Conservation (phyloP, 2,329 filamentous ascomycete genomes). For the Uncinocarpus reesii region DNA sequence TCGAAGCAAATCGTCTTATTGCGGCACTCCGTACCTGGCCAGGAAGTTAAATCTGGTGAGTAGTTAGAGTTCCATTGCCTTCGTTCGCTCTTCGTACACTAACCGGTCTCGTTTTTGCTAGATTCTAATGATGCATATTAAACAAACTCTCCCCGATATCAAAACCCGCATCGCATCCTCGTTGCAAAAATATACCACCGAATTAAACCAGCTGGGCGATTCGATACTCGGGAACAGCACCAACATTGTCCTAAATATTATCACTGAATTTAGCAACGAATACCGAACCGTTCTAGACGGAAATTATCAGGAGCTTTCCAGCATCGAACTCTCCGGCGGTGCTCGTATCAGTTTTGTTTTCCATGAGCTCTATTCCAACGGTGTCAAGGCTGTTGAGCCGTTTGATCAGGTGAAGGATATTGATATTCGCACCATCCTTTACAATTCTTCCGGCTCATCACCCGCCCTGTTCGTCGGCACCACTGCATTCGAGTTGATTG, state of each 20-base stretch:
- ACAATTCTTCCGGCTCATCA: conserved; percentile 98
- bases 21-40: conserved; percentile 91
- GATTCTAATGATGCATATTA: conserved; percentile 99
- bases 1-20: conserved; percentile 96
- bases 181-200: conserved; percentile 77
- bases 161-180: conserved; percentile 93
- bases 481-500: conserved; percentile 94
- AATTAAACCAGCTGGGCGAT: conserved; percentile 74
- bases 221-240: conserved; percentile 92
- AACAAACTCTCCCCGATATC: conserved; percentile 96
- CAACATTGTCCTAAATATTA: conserved; percentile 96
- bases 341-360: conserved; percentile 99
- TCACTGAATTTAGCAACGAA: conserved; percentile 96
- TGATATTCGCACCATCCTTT: conserved; percentile 91
- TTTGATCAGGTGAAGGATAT: conserved; percentile 97
- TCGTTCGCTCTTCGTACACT: neutral
- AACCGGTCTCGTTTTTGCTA: conserved; percentile 21
- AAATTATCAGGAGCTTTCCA: conserved; percentile 92
- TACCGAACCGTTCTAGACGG: conserved; percentile 93
- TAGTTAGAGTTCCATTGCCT: conserved; percentile 1
- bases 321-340: conserved; percentile 85
- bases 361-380: conserved; percentile 95
- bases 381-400: conserved; percentile 92
- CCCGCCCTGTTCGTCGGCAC: conserved; percentile 95
- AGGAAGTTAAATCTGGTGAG: conserved; percentile 80